Percentiles rank a stretch among this genome's conserved stretches.
Evolutionary conservation across 805 yeast species (phyloP).

Genomic region (Suhomyces canberraensis): DNA sequence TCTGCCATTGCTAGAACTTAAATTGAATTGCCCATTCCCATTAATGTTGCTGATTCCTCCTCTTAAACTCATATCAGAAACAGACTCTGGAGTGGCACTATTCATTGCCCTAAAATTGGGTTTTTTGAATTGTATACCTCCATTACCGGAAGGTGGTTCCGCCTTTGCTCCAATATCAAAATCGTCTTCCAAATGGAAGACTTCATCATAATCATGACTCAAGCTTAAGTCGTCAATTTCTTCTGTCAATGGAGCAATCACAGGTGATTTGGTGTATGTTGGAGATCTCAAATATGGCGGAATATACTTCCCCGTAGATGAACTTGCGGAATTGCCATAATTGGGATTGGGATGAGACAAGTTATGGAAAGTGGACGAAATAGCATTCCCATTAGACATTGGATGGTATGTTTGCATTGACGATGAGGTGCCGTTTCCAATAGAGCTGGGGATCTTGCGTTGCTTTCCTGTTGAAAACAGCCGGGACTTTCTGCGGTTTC

Average conservation of each 20-base stretch:
- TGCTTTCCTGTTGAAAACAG: conserved; percentile 12
- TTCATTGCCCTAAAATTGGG: conserved; percentile 11
- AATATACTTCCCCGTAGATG: conserved; percentile 31
- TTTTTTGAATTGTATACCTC: conserved; percentile 12
- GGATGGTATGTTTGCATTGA: too few species aligned
- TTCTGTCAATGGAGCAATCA: conserved; percentile 32
- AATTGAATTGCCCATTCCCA: not conserved
- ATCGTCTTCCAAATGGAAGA: conserved; percentile 43
- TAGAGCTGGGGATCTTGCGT: conserved; percentile 6
- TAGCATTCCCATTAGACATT: not conserved
- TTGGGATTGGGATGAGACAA: conserved; percentile 5
- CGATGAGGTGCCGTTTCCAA: too few species aligned
- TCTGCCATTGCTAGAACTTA: conserved; percentile 2
- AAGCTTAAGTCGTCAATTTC: conserved; percentile 33
- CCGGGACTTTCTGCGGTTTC: conserved; percentile 11
- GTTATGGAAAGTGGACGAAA: conserved; percentile 3
- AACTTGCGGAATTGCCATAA: not conserved
- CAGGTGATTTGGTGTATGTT: conserved; percentile 28
- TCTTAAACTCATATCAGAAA: not conserved
- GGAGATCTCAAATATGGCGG: conserved; percentile 45
- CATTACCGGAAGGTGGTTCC: not conserved
- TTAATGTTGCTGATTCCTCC: not conserved
- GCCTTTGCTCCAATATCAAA: conserved; percentile 15
- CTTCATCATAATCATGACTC: conserved; percentile 31
- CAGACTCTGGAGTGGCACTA: not conserved